Evolutionary conservation across 116 monocot species (phyloP).

Genomic region (Cymodocea nodosa): DNA sequence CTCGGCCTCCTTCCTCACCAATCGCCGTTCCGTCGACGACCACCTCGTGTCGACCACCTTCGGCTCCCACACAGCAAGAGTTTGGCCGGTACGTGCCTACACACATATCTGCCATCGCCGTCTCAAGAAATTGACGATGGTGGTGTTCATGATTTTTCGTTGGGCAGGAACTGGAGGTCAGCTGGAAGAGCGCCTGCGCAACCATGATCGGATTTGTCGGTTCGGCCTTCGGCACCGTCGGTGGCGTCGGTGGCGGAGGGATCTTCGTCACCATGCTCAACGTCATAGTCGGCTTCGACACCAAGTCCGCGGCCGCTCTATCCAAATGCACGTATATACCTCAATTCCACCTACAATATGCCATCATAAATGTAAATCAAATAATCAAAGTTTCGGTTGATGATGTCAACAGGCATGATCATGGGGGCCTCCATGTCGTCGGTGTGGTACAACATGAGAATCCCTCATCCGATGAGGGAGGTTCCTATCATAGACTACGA

Average conservation of each 20-base stretch:
- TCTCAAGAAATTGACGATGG: background rate
- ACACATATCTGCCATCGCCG: background rate
- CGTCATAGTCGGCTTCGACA: slow-evolving; percentile 86
- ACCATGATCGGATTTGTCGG: slow-evolving; percentile 82
- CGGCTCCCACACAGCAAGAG: slow-evolving; percentile 21
- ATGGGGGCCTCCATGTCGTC: slow-evolving; percentile 96
- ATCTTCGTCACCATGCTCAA: slow-evolving; percentile 97
- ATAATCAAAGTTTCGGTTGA: background rate
- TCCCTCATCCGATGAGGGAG: slow-evolving; percentile 72
- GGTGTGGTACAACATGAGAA: slow-evolving; percentile 95
- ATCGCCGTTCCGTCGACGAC: background rate
- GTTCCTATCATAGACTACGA: slow-evolving; percentile 91
- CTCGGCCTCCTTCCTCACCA: slow-evolving; percentile 33
- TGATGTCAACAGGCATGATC: slow-evolving; percentile 60
- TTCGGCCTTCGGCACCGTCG: slow-evolving; percentile 91
- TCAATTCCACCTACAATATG: background rate
- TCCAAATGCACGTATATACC: slow-evolving; percentile 80
- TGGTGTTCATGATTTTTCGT: background rate
- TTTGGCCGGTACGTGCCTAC: slow-evolving; percentile 69
- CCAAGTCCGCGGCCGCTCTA: slow-evolving; percentile 95
- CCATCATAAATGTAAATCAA: background rate
- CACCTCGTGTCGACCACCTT: background rate
- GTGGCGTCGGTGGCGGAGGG: slow-evolving; percentile 93
- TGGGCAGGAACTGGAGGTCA: slow-evolving; percentile 49
- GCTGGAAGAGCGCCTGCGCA: slow-evolving; percentile 45